A percentile compares a stretch with the other conserved stretches of the same genome.
Evolutionary conservation across 441 rosid genomes (phyloP).

Genomic region (Pelargonium australe): DNA sequence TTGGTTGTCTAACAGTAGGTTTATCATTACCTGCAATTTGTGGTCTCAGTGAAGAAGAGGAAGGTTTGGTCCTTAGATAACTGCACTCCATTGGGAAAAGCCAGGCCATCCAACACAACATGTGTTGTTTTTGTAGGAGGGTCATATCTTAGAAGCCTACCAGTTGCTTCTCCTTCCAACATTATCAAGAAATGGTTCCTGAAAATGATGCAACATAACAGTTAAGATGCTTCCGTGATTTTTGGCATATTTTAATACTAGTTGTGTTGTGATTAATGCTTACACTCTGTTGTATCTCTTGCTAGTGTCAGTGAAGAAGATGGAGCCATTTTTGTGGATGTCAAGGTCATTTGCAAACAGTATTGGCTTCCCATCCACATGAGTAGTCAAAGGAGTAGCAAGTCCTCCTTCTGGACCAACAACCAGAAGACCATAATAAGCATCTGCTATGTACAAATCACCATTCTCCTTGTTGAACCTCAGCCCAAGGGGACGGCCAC

Average conservation of each 20-base stretch:
- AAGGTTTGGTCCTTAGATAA: conserved; percentile 69
- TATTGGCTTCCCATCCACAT: conserved; percentile 53
- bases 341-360: conserved; percentile 94
- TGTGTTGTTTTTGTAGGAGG: conserved; percentile 72
- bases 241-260: background rate
- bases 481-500: conserved; percentile 86
- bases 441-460: conserved; percentile 76
- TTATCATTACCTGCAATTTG: conserved; percentile 65
- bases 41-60: conserved; percentile 84
- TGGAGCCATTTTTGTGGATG: conserved; percentile 76
- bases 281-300: conserved; percentile 80
- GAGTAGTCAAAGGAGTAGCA: conserved; percentile 69
- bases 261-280: conserved; percentile 15
- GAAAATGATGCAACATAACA: background rate
- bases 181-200: conserved; percentile 86
- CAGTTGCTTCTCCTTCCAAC: conserved; percentile 92
- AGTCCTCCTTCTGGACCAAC: conserved; percentile 83
- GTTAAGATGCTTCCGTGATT: background rate
- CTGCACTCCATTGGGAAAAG: conserved; percentile 91
- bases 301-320: conserved; percentile 93
- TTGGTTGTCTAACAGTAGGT: too few species aligned
- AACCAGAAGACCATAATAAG: conserved; percentile 69
- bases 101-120: conserved; percentile 68
- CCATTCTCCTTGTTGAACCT: conserved; percentile 64
- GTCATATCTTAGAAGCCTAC: conserved; percentile 86